A percentile compares a stretch with the other conserved stretches of the same genome.
These are phyloP conservation scores for Nakataea oryzae DNA, from an alignment of 2,329 filamentous ascomycete species.

Conservation along the genomic window DNA sequence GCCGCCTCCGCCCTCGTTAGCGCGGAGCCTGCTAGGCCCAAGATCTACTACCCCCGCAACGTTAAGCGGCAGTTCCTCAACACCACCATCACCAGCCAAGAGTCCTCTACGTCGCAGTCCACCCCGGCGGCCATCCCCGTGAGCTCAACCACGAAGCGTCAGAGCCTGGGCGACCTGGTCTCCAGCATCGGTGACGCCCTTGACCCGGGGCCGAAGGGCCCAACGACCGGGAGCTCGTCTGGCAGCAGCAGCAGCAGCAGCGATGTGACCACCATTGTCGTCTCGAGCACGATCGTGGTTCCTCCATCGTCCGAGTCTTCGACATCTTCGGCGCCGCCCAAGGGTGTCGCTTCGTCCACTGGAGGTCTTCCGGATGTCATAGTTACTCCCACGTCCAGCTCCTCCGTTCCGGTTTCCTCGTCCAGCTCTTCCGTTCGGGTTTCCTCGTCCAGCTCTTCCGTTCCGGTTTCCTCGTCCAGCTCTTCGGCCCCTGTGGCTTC, in stretches of 20 bases:
- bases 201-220: slow-evolving; percentile 5
- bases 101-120: neutral
- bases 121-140: neutral
- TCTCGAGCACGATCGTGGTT: slow-evolving; percentile 15
- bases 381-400: neutral
- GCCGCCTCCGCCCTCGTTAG: slow-evolving; percentile 33
- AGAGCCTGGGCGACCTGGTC: neutral
- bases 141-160: neutral
- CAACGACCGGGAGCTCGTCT: slow-evolving; percentile 9
- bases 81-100: slow-evolving; percentile 22
- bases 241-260: slow-evolving; percentile 2
- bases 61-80: slow-evolving; percentile 41
- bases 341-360: slow-evolving; percentile 2
- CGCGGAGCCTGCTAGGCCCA: slow-evolving; percentile 33
- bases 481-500: too few relatives aligned
- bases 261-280: slow-evolving; percentile 16
- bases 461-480: too few relatives aligned
- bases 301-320: slow-evolving; percentile 7
- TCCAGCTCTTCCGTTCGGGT: too few relatives aligned
- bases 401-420: neutral
- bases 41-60: slow-evolving; percentile 47
- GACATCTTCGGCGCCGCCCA: neutral
- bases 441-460: neutral
- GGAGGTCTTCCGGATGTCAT: slow-evolving; percentile 4
- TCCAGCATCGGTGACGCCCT: neutral